Evolutionary conservation across 495 filamentous ascomycete species (phyloP), one percentile per base, ranked within the genome.

Genomic region (Penicillium alfredii): DNA sequence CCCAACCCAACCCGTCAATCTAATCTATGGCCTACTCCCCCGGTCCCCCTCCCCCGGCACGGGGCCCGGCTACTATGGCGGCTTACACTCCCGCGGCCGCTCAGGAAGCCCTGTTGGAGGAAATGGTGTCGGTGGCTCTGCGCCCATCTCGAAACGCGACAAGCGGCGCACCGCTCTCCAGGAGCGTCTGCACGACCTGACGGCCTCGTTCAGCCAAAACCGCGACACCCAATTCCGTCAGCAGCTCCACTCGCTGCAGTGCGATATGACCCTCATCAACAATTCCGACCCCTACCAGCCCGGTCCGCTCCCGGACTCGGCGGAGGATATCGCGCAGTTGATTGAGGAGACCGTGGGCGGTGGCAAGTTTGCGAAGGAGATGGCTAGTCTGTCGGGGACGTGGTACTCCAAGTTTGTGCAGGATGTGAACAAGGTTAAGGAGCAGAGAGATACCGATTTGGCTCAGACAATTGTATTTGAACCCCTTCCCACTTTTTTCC

Each of bases 211-310:
- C 65, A 73, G 76, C 37, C 78, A 82, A 36, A 86, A 94, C 53
- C 78, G 84, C 33, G 87, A 94, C 53, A 66, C 71, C 28, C 75
- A 88, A 47, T 98, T 93, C 62, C 82, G 88, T 34, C 82, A 90
- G 48, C 87, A 96, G 57, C 73, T 97, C 4, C 80, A 88, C 40
- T 81, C 82, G 30, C 73, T 96, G 3, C 90, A 96, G 58, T 80
- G 82, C 38, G 93, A 97, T 54, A 88, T 93, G 55, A 84, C 76
- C 33, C 75, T 94, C 6, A 84, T 97, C 51, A 78, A 84, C 48
- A 77, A 80, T 46, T 82, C 90, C 27, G 79, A 94, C 47, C 83
- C 84, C 0, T 93, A 92, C 45, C 65, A 71, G 9, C 72, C 82
- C 31, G 72, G 74, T 13, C 78, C 85, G 15, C 68, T 96, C 4